These are phyloP conservation scores for Zasmidium cellare DNA, from an alignment of 2,329 filamentous ascomycete genomes.

Conservation along the genomic window DNA sequence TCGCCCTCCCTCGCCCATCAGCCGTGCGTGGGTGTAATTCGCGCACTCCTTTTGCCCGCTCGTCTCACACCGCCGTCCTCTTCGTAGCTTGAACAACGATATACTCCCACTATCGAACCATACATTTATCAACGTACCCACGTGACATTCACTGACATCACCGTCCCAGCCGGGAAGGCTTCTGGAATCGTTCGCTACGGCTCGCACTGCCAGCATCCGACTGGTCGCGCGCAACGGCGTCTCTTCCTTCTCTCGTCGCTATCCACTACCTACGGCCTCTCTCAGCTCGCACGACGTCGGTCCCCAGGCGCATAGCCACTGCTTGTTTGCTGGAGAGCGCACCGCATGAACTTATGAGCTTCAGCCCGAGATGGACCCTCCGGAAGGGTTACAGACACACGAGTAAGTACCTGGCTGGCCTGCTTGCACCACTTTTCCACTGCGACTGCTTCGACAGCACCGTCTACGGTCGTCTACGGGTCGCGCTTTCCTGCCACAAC, in stretches of 20 bases:
- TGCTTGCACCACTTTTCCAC: conserved; percentile 2
- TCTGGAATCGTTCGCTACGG: conserved; percentile 4
- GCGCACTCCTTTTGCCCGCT: neutral
- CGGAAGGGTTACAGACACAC: neutral
- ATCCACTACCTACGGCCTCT: neutral
- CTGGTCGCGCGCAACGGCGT: neutral
- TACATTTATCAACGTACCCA: conserved; percentile 1
- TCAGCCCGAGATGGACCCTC: neutral
- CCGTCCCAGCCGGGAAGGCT: conserved; percentile 1
- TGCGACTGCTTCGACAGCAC: too few species aligned
- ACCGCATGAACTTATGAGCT: neutral
- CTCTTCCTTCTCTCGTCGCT: neutral
- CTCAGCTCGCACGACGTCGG: neutral
- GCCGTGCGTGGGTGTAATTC: conserved; percentile 1
- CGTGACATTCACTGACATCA: conserved; percentile 9
- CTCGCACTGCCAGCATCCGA: neutral
- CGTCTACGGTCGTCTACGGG: neutral
- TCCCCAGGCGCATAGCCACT: neutral
- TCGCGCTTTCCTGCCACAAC: neutral
- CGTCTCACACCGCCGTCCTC: neutral
- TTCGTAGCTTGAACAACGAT: neutral
- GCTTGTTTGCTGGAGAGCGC: neutral
- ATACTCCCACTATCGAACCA: neutral
- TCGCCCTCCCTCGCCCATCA: conserved; percentile 2
- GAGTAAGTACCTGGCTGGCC: neutral